Conservation (phyloP, 2,329 filamentous ascomycete genomes). For the Cladosporium sp. region DNA sequence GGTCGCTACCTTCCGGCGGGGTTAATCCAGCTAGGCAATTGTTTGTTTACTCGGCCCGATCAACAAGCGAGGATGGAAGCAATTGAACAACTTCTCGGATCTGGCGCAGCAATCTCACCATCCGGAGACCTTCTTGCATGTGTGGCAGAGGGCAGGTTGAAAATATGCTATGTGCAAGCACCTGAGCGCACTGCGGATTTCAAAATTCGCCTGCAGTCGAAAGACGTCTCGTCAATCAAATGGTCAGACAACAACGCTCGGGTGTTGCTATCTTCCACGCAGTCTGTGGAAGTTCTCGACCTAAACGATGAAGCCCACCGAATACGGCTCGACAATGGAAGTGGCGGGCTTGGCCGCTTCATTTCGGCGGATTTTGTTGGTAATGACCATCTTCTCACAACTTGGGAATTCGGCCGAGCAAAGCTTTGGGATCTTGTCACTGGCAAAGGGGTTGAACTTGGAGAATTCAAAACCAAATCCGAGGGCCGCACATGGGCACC, state of each 20-base stretch:
- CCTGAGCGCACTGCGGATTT: conserved; percentile 12
- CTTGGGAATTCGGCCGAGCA: conserved; percentile 47
- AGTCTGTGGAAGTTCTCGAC: conserved; percentile 36
- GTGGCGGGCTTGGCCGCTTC: conserved; percentile 45
- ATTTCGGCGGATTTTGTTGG: conserved; percentile 42
- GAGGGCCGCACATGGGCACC: conserved; percentile 24
- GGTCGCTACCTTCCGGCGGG: neutral
- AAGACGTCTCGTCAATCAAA: conserved; percentile 15
- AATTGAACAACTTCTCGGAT: conserved; percentile 6
- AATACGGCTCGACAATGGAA: conserved; percentile 45
- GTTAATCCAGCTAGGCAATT: neutral
- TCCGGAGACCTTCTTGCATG: conserved; percentile 11
- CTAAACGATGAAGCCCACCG: conserved; percentile 39
- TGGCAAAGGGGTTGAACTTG: conserved; percentile 26
- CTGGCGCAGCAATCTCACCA: conserved; percentile 3
- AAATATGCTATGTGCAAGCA: conserved; percentile 4
- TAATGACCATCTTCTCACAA: conserved; percentile 40
- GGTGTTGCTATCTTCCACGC: conserved; percentile 14
- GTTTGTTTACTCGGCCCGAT: neutral
- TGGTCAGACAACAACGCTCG: conserved; percentile 16
- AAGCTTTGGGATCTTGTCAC: conserved; percentile 46
- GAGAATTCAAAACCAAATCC: conserved; percentile 31
- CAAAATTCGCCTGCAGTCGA: conserved; percentile 8
- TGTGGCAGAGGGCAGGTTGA: conserved; percentile 9
- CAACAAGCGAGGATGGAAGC: conserved; percentile 1